A percentile compares a stretch with the other conserved stretches of the same genome.
phyloP scores from a whole-genome alignment of 495 filamentous ascomycete species.

The Daldinia loculata region DNA sequence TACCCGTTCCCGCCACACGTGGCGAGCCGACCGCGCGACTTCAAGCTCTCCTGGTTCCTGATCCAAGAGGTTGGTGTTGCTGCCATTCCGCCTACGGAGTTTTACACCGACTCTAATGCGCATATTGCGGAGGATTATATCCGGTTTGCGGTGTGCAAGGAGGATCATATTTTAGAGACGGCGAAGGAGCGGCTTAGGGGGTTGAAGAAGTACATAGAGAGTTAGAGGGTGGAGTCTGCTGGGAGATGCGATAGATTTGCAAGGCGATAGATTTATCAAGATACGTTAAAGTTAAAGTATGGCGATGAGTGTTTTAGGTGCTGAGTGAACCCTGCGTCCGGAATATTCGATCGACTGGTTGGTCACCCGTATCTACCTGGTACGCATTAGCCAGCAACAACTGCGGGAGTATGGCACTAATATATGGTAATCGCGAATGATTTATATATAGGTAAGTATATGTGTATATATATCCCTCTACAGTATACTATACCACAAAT shows the following conservation, averaged over 20 bases:
- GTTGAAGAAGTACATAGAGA: constrained; percentile 78
- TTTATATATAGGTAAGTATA: not conserved
- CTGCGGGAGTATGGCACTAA: too few species aligned
- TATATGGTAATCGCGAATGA: not conserved
- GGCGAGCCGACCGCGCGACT: constrained; percentile 83
- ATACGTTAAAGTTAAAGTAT: constrained; percentile 2
- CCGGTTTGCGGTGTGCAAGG: constrained; percentile 96
- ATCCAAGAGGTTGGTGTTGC: constrained; percentile 97
- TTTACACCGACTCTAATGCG: constrained; percentile 85
- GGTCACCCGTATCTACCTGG: not conserved
- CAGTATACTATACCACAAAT: not conserved
- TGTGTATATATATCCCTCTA: not conserved
- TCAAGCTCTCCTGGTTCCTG: constrained; percentile 93
- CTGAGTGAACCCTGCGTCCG: not conserved
- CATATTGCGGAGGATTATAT: constrained; percentile 91
- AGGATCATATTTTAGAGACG: constrained; percentile 85
- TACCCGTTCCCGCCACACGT: constrained; percentile 93
- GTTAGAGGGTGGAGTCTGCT: constrained; percentile 14
- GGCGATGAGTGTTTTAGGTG: not conserved
- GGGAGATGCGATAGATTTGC: not conserved
- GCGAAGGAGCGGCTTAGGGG: constrained; percentile 90
- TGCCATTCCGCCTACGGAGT: constrained; percentile 95
- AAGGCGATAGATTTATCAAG: constrained; percentile 8
- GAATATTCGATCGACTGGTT: not conserved
- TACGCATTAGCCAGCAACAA: too few species aligned